These are phyloP conservation scores for Zasmidium citrigriseum DNA, from an alignment of 2,329 filamentous ascomycete genomes.

Conservation along the genomic window DNA sequence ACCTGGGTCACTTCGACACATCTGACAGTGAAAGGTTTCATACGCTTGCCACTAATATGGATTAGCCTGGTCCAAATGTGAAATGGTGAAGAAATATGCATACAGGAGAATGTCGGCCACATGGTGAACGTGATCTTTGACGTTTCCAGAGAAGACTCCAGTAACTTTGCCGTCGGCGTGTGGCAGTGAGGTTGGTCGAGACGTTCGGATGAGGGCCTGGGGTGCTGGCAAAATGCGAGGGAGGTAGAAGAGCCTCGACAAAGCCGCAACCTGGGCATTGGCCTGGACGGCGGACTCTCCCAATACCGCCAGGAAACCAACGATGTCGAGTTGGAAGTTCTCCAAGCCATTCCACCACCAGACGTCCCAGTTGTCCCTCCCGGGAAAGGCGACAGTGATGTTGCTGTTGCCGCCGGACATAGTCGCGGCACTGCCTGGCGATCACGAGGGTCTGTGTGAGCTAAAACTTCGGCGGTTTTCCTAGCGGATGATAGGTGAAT, in stretches of 20 bases:
- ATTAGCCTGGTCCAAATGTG: slow-evolving; percentile 3
- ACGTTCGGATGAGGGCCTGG: slow-evolving; percentile 51
- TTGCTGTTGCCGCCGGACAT: slow-evolving; percentile 32
- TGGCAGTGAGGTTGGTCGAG: slow-evolving; percentile 45
- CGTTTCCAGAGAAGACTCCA: slow-evolving; percentile 50
- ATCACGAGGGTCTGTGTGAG: neutral
- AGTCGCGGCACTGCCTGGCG: neutral
- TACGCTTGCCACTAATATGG: slow-evolving; percentile 13
- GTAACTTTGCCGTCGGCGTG: slow-evolving; percentile 44
- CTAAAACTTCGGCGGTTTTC: neutral
- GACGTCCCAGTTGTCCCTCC: slow-evolving; percentile 27
- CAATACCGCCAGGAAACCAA: slow-evolving; percentile 57
- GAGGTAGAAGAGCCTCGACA: slow-evolving; percentile 52
- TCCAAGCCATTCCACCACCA: slow-evolving; percentile 39
- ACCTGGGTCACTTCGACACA: slow-evolving; percentile 30
- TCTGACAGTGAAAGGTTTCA: slow-evolving; percentile 27
- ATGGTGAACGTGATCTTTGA: slow-evolving; percentile 49
- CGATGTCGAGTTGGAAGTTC: slow-evolving; percentile 55
- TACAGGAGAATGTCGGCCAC: slow-evolving; percentile 51
- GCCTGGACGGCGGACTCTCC: slow-evolving; percentile 53
- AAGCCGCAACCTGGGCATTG: slow-evolving; percentile 52
- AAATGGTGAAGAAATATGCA: slow-evolving; percentile 17
- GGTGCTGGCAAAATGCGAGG: slow-evolving; percentile 54
- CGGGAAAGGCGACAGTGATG: slow-evolving; percentile 28
- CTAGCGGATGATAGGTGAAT: neutral